A percentile compares a stretch with the other conserved stretches of the same genome.
phyloP scores from a whole-genome alignment of 768 basidiomycete genomes.

The Xerocomellus amylosporus region DNA sequence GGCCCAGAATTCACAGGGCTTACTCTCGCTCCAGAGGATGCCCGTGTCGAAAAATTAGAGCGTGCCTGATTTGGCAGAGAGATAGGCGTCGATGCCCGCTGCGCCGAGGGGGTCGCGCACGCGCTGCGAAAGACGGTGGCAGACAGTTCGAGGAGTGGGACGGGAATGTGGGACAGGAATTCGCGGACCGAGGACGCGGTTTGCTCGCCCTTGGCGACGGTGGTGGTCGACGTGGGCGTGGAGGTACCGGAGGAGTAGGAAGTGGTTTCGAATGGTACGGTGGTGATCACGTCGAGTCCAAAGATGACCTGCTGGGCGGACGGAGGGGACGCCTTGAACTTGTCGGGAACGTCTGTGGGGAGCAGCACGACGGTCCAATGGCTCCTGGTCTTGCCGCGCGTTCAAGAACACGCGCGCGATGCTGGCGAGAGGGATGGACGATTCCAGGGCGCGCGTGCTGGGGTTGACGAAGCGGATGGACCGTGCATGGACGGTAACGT shows the following conservation, averaged over 20 bases:
- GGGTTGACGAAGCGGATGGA: slow-evolving; percentile 55
- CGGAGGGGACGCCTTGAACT: slow-evolving; percentile 37
- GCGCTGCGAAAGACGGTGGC: slow-evolving; percentile 55
- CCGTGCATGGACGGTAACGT: slow-evolving; percentile 54
- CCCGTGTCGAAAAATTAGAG: slow-evolving; percentile 71
- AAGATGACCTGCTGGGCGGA: slow-evolving; percentile 60
- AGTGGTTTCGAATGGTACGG: slow-evolving; percentile 46
- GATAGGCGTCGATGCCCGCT: slow-evolving; percentile 66
- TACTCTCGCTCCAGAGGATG: slow-evolving; percentile 71
- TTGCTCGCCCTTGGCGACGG: slow-evolving; percentile 49
- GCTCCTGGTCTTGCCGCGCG: slow-evolving; percentile 65
- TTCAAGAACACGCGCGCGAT: slow-evolving; percentile 65
- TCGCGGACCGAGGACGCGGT: slow-evolving; percentile 48
- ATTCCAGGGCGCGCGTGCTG: slow-evolving; percentile 46
- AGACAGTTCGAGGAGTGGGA: slow-evolving; percentile 48
- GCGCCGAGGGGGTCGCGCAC: slow-evolving; percentile 41
- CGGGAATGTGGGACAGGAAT: slow-evolving; percentile 50
- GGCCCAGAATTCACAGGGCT: slow-evolving; percentile 77
- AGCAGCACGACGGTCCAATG: slow-evolving; percentile 74
- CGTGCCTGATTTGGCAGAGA: slow-evolving; percentile 66
- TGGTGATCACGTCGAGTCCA: slow-evolving; percentile 59
- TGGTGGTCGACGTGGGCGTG: slow-evolving; percentile 27
- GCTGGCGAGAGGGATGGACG: slow-evolving; percentile 46
- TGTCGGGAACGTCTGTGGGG: slow-evolving; percentile 51
- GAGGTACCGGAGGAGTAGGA: slow-evolving; percentile 30